Evolutionary conservation across 2,329 filamentous ascomycete species (phyloP).

Genomic region (Laburnicola sp.): DNA sequence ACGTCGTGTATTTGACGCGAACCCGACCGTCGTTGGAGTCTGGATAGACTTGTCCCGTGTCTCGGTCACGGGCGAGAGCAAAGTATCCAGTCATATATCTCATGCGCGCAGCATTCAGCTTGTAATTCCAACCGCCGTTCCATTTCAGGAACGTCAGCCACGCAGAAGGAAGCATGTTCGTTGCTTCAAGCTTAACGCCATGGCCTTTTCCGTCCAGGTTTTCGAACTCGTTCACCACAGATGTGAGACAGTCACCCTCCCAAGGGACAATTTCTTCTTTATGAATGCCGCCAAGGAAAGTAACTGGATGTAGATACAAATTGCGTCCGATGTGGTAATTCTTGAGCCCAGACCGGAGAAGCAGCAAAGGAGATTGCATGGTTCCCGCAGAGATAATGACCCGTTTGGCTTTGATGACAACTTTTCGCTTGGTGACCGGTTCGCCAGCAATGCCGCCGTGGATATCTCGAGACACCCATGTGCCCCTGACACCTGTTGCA

Average conservation of each 20-base stretch:
- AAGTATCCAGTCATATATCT: slow-evolving; percentile 73
- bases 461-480: slow-evolving; percentile 72
- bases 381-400: slow-evolving; percentile 79
- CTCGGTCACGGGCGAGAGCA: slow-evolving; percentile 72
- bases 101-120: slow-evolving; percentile 69
- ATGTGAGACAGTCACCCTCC: slow-evolving; percentile 78
- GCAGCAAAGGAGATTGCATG: slow-evolving; percentile 73
- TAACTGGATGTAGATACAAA: slow-evolving; percentile 77
- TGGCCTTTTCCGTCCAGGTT: slow-evolving; percentile 80
- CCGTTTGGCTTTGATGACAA: slow-evolving; percentile 76
- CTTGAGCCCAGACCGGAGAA: slow-evolving; percentile 76
- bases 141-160: slow-evolving; percentile 68
- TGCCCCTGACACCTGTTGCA: slow-evolving; percentile 72
- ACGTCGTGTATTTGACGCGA: slow-evolving; percentile 70
- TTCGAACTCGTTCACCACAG: slow-evolving; percentile 75
- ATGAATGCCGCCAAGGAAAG: slow-evolving; percentile 62
- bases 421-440: slow-evolving; percentile 58
- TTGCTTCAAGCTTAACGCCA: slow-evolving; percentile 78
- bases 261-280: slow-evolving; percentile 65
- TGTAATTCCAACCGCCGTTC: slow-evolving; percentile 69
- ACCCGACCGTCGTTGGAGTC: slow-evolving; percentile 69
- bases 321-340: slow-evolving; percentile 83
- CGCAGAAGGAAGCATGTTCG: slow-evolving; percentile 72
- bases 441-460: slow-evolving; percentile 61
- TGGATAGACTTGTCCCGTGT: slow-evolving; percentile 72